Percentiles rank a stretch among this genome's conserved stretches.
phyloP scores from a whole-genome alignment of 192 early-diverging fungal genomes.

The Coemansia sp. region DNA sequence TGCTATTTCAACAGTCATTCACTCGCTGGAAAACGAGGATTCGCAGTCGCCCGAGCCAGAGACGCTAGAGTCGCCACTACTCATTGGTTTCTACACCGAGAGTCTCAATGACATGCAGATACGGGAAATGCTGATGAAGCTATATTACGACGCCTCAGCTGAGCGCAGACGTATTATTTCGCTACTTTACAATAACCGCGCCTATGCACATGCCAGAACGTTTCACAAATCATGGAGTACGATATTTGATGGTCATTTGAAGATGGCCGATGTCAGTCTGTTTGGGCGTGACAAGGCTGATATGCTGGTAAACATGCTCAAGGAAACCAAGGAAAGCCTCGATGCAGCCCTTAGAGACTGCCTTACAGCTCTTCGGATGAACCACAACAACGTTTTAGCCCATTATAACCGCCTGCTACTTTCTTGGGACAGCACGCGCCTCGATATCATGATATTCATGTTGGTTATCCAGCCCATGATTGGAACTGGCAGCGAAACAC shows the following conservation, averaged over 20 bases:
- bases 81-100: too few species aligned
- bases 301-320: neutral
- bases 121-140: neutral
- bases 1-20: too few species aligned
- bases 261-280: neutral
- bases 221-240: conserved; percentile 22
- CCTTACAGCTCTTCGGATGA: conserved; percentile 15
- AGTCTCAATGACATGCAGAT: neutral
- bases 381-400: conserved; percentile 23
- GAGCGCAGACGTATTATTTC: conserved; percentile 26
- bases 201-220: conserved; percentile 17
- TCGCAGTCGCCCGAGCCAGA: neutral
- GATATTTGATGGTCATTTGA: conserved; percentile 7
- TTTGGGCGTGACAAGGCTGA: neutral
- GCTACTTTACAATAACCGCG: conserved; percentile 25
- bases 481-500: neutral
- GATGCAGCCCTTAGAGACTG: conserved; percentile 19
- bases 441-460: conserved; percentile 23
- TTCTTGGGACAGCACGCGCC: conserved; percentile 24
- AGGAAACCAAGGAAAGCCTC: conserved; percentile 5
- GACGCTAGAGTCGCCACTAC: neutral
- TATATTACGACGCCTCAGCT: conserved; percentile 9
- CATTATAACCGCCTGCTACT: conserved; percentile 32
- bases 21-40: conserved; percentile 10
- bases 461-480: conserved; percentile 17